Base-by-base conservation (phyloP, 805 yeast genomes). In the Zygoascus tannicola region DNA sequence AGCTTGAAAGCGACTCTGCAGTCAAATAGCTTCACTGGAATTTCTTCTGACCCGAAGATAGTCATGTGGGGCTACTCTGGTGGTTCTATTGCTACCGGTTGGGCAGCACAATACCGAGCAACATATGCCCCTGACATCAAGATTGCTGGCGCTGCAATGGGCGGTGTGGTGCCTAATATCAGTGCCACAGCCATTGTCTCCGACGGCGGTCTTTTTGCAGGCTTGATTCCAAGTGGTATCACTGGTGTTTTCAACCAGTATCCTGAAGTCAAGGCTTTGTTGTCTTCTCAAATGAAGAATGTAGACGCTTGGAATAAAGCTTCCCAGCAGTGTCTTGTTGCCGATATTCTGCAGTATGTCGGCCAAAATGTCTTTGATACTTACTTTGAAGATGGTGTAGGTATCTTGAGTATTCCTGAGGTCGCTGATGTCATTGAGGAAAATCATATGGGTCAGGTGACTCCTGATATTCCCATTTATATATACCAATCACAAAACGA, bases 41-140 rank as follows among this genome's bases (percentile, higher is more conserved):
- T 53, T 36, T 21, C 32, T 15, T 41, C 41, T 26, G 45, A 35
- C 23, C 43, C 56, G 20, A 40, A 45, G 35, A 38, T 54, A 8
- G 59, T 49, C 7, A 15, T 54, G 37, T 47, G 52, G 50, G 60
- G 60, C 4, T 55, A 52, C 47, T 56, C 60, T 19, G 58, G 58
- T 7, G 60, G 60, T 22, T 49, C 58, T 2, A 30, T 53, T 26
- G 61, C 61, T 14, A 32, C 48, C 5, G 61, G 56, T 5, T 56
- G 59, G 60, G 59, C 60, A 32, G 55, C 56, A 2, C 50, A 53
- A 38, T 49, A 55, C 34, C 55, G 47, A 16, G 45, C 44, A 3
- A 8, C 47, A 7, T 56, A 57, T 40, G 62, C 63, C 1, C 57
- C 60, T 5, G 60, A 58, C 7, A 44, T 58, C 37, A 43, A 47